Evolutionary conservation across 2,329 filamentous ascomycete species (phyloP), one percentile per base, ranked within the genome.

Genomic region (Fusarium sp.): DNA sequence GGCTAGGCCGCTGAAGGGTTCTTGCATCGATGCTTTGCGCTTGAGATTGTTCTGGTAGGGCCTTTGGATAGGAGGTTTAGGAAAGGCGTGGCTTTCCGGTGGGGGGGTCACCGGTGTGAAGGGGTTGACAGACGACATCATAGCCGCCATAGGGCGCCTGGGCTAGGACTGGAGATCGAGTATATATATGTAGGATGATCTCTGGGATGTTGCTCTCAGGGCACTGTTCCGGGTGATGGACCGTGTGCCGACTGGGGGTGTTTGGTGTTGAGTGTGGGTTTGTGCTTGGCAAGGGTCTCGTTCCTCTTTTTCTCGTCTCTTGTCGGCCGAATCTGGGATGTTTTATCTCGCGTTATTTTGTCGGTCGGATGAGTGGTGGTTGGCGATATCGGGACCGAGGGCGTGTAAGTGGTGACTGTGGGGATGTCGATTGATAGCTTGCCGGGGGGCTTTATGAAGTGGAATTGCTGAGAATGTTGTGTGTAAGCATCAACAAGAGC

Each of bases 41-140:
- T 79, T 79, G 61, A 79, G 74, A 47, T 61, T 77, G 68, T 74
- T 79, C 68, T 78, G 77, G 45, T 73, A 74, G 40, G 77, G 73
- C 63, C 77, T 79, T 79, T 73, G 74, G 65, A 72, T 61, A 77
- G 76, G 71, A 78, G 71, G 77, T 79, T 79, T 79, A 77, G 77
- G 77, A 78, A 79, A 79, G 62, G 70, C 71, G 66, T 76, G 77
- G 65, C 74, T 78, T 71, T 79, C 77, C 65, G 77, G 77, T 66
- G 77, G 77, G 71, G 77, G 77, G 66, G 77, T 79, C 68, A 79
- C 77, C 74, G 77, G 77, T 66, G 74, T 69, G 43, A 79, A 79
- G 65, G 77, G 77, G 76, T 75, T 79, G 71, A 79, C 77, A 74
- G 77, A 79, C 77, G 77, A 79, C 77, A 79, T 79, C 77, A 79